Conservation (phyloP, 1,284 basidiomycete genomes). For the Ceraceosorus bombacis region DNA sequence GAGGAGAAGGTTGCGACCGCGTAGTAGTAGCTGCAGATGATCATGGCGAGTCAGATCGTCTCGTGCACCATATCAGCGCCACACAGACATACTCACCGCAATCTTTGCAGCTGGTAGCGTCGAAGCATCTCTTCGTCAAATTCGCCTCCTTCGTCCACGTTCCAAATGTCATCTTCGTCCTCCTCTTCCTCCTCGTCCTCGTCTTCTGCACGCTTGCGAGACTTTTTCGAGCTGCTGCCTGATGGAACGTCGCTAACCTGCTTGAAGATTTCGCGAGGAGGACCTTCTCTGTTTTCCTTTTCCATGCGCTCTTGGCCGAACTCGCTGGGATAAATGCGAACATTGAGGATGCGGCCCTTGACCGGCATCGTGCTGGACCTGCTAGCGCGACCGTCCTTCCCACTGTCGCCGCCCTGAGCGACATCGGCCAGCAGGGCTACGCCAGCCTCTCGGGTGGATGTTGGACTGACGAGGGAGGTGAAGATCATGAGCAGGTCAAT, state of each 20-base stretch:
- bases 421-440: conserved; percentile 8
- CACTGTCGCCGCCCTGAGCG: conserved; percentile 7
- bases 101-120: conserved; percentile 84
- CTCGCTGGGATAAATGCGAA: conserved; percentile 77
- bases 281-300: conserved; percentile 80
- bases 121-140: conserved; percentile 76
- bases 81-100: conserved; percentile 59
- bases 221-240: conserved; percentile 49
- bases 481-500: conserved; percentile 87
- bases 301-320: conserved; percentile 86
- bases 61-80: not conserved
- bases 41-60: conserved; percentile 1
- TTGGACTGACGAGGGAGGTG: conserved; percentile 66
- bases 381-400: not conserved
- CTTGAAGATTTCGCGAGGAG: conserved; percentile 73
- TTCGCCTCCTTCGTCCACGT: conserved; percentile 46
- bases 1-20: conserved; percentile 86
- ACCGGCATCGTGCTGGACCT: conserved; percentile 8
- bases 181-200: conserved; percentile 57
- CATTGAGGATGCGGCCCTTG: conserved; percentile 31
- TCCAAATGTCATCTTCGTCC: conserved; percentile 48
- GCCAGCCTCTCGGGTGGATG: conserved; percentile 26
- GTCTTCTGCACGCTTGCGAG: conserved; percentile 51
- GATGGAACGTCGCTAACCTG: not conserved
- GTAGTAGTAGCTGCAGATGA: conserved; percentile 78